Conservation (phyloP, 2,329 filamentous ascomycete genomes). For the Nannizziopsis barbatae region DNA sequence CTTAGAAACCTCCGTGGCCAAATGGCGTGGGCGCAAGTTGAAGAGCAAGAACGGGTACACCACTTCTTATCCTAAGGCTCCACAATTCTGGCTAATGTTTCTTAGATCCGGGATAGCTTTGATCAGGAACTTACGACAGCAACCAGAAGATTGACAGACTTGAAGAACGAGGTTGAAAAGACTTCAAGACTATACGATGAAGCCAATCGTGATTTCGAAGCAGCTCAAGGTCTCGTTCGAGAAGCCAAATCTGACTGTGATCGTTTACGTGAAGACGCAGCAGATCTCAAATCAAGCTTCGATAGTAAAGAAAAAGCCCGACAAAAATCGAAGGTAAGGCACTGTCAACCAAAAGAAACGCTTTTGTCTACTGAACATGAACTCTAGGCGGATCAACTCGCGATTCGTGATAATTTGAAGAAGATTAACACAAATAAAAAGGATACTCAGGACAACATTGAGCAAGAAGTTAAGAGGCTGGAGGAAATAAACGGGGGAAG, state of each 20-base stretch:
- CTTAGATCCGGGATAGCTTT: constrained; percentile 28
- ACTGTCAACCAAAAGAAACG: constrained; percentile 5
- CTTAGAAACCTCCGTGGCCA: constrained; percentile 52
- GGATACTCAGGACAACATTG: constrained; percentile 37
- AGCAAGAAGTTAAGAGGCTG: constrained; percentile 45
- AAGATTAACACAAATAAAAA: constrained; percentile 37
- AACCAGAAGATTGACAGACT: constrained; percentile 40
- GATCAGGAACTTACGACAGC: constrained; percentile 26
- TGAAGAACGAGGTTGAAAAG: constrained; percentile 33
- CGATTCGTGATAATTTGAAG: constrained; percentile 50
- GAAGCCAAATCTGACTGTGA: constrained; percentile 36
- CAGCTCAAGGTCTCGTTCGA: constrained; percentile 34
- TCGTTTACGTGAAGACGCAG: constrained; percentile 38
- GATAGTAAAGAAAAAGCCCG: constrained; percentile 46
- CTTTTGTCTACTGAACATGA: constrained; percentile 12
- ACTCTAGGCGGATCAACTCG: constrained; percentile 53
- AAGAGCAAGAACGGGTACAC: constrained; percentile 54
- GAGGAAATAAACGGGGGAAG: constrained; percentile 58
- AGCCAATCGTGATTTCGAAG: constrained; percentile 28
- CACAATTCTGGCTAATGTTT: constrained; percentile 1
- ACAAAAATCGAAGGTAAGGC: constrained; percentile 39
- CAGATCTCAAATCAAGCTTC: constrained; percentile 41
- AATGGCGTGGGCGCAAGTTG: constrained; percentile 78
- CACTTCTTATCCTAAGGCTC: neutral
- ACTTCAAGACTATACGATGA: constrained; percentile 40